Percentiles rank a stretch among this genome's conserved stretches.
These are phyloP conservation scores for Pseudoneurospora amorphoporcata DNA, from an alignment of 495 filamentous ascomycete species.

Conservation along the genomic window DNA sequence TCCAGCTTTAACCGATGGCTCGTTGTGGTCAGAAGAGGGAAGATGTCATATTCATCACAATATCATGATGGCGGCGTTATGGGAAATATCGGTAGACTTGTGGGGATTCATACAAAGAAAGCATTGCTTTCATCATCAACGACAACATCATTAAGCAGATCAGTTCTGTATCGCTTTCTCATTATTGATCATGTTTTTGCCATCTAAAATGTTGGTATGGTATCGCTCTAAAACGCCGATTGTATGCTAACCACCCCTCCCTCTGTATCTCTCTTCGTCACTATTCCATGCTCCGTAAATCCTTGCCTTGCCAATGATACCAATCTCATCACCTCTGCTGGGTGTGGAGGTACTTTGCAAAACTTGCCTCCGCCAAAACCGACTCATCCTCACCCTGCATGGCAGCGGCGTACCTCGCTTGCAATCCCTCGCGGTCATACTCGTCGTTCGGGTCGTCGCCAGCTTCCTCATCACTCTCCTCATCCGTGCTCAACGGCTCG, in stretches of 20 bases:
- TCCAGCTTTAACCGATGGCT: not conserved
- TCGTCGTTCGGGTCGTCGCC: constrained; percentile 35
- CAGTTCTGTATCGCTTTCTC: not conserved
- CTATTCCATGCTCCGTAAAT: not conserved
- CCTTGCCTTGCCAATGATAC: not conserved
- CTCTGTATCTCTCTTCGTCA: not conserved
- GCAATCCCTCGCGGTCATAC: constrained; percentile 48
- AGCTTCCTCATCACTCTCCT: constrained; percentile 35
- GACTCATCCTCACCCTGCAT: constrained; percentile 37
- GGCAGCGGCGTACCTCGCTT: constrained; percentile 50
- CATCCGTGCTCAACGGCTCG: constrained; percentile 31
- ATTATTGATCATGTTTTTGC: not conserved
- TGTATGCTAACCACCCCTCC: not conserved
- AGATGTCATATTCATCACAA: not conserved
- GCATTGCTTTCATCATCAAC: not conserved
- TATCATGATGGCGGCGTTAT: not conserved
- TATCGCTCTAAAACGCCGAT: not conserved
- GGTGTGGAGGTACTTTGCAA: constrained; percentile 45
- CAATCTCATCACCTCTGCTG: constrained; percentile 12
- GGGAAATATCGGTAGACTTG: not conserved
- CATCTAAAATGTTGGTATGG: not conserved
- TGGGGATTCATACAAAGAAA: not conserved
- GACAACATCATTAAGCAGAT: not conserved
- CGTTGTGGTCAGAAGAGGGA: not conserved
- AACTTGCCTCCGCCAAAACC: constrained; percentile 44